A percentile compares a stretch with the other conserved stretches of the same genome.
These are phyloP conservation scores for Phoenix roebelenii DNA, from an alignment of 176 grass and related monocot genomes.

Conservation along the genomic window DNA sequence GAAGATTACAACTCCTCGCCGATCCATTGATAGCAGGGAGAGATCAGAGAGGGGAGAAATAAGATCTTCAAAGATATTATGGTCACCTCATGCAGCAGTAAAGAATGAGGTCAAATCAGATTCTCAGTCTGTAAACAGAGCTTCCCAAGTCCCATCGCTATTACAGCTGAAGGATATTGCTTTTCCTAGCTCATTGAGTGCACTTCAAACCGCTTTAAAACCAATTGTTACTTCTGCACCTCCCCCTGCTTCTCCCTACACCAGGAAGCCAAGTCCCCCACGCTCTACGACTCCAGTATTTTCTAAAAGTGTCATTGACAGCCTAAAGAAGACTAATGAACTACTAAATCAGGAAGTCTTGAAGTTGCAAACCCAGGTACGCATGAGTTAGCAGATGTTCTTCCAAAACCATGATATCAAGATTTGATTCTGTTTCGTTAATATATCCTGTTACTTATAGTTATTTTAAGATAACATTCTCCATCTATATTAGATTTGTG, in stretches of 20 bases:
- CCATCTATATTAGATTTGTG: too few relatives aligned
- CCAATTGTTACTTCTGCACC: conserved; percentile 49
- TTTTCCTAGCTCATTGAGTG: conserved; percentile 46
- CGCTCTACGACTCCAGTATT: conserved; percentile 29
- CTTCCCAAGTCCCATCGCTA: conserved; percentile 56
- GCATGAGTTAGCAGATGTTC: not conserved
- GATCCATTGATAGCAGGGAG: conserved; percentile 56
- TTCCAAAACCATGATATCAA: too few relatives aligned
- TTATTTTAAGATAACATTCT: not conserved
- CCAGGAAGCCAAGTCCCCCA: conserved; percentile 37
- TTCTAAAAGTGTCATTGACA: conserved; percentile 39
- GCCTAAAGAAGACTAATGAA: conserved; percentile 52
- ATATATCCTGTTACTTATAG: not conserved
- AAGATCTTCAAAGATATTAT: conserved; percentile 56
- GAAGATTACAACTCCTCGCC: conserved; percentile 55
- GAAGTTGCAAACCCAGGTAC: conserved; percentile 66
- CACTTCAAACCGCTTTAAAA: conserved; percentile 49
- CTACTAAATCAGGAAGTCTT: conserved; percentile 52
- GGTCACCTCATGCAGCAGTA: conserved; percentile 28
- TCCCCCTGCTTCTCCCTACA: conserved; percentile 39
- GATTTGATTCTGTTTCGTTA: too few relatives aligned
- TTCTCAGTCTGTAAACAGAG: conserved; percentile 32
- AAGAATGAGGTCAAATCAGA: conserved; percentile 63
- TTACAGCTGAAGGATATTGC: conserved; percentile 44
- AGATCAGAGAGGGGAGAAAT: conserved; percentile 47